Evolutionary conservation across 2,329 filamentous ascomycete genomes (phyloP).

Genomic region (Colletotrichum scovillei): DNA sequence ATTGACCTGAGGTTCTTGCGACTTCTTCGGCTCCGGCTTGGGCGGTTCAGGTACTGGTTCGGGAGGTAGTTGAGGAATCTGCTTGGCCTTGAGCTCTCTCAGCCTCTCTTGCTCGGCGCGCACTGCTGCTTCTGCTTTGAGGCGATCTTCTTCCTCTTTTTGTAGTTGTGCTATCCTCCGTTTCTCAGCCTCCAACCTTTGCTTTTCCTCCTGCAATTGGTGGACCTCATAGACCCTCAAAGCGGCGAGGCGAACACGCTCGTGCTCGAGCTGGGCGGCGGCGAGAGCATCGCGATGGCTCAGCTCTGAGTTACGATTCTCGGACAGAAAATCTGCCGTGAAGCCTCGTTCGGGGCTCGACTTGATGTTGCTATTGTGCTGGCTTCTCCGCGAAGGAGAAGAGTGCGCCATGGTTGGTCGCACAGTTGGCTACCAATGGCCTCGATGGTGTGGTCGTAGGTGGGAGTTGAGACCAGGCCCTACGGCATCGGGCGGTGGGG

Average conservation of each 20-base stretch:
- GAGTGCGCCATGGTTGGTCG: slow-evolving; percentile 54
- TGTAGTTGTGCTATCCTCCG: slow-evolving; percentile 57
- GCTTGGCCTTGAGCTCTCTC: slow-evolving; percentile 58
- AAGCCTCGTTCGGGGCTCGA: slow-evolving; percentile 58
- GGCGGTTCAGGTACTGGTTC: slow-evolving; percentile 46
- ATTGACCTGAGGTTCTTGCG: slow-evolving; percentile 39
- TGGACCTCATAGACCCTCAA: slow-evolving; percentile 61
- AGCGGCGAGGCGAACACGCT: slow-evolving; percentile 67
- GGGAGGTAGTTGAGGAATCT: slow-evolving; percentile 56
- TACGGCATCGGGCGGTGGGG: slow-evolving; percentile 33
- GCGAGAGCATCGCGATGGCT: slow-evolving; percentile 74
- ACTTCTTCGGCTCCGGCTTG: slow-evolving; percentile 40
- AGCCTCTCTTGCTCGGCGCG: slow-evolving; percentile 60
- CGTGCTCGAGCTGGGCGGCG: slow-evolving; percentile 73
- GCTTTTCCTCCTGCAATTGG: slow-evolving; percentile 56
- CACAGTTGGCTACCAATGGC: slow-evolving; percentile 11
- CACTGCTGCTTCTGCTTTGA: slow-evolving; percentile 56
- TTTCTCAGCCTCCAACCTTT: slow-evolving; percentile 54
- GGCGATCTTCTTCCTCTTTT: slow-evolving; percentile 57
- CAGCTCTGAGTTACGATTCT: slow-evolving; percentile 71
- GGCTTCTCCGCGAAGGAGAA: slow-evolving; percentile 51
- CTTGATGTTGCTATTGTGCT: slow-evolving; percentile 46
- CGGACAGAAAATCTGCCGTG: slow-evolving; percentile 70
- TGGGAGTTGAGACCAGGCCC: slow-evolving; percentile 21
- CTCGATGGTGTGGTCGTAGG: neutral